A percentile compares a stretch with the other conserved stretches of the same genome.
These are phyloP conservation scores for Emmonsia crescens DNA, from an alignment of 2,329 filamentous ascomycete species.

Conservation along the genomic window DNA sequence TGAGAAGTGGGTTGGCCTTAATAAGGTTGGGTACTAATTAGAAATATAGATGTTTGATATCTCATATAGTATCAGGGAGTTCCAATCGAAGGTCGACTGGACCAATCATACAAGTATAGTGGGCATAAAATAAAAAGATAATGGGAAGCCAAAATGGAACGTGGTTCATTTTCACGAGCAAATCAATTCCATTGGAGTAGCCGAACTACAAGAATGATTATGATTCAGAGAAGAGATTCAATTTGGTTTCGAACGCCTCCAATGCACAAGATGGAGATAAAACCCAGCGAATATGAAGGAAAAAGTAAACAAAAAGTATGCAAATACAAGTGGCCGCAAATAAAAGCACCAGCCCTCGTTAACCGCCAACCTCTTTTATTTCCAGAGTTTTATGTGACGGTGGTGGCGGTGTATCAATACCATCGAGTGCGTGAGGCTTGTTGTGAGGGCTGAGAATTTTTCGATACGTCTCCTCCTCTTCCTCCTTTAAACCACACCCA, in stretches of 20 bases:
- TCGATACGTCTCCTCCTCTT: constrained; percentile 33
- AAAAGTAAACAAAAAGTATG: background rate
- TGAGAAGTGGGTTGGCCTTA: background rate
- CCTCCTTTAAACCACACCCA: constrained; percentile 35
- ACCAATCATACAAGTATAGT: background rate
- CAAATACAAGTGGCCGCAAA: background rate
- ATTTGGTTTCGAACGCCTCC: background rate
- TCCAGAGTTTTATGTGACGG: background rate
- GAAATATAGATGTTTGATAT: background rate
- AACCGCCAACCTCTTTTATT: background rate
- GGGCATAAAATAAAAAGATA: background rate
- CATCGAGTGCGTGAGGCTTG: background rate
- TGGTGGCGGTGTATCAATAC: background rate
- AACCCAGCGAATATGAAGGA: background rate
- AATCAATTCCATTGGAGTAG: background rate
- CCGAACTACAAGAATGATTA: background rate
- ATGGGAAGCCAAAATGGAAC: background rate
- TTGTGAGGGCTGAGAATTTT: constrained; percentile 19
- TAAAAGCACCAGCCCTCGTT: background rate
- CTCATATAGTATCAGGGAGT: background rate
- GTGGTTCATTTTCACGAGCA: background rate
- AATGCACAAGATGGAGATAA: background rate
- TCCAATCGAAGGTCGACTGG: background rate
- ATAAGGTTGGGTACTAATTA: background rate
- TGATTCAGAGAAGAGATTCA: background rate